Percentiles rank a stretch among this genome's conserved stretches.
phyloP scores from a whole-genome alignment of 306 rosid species.

The Sophora flavescens region DNA sequence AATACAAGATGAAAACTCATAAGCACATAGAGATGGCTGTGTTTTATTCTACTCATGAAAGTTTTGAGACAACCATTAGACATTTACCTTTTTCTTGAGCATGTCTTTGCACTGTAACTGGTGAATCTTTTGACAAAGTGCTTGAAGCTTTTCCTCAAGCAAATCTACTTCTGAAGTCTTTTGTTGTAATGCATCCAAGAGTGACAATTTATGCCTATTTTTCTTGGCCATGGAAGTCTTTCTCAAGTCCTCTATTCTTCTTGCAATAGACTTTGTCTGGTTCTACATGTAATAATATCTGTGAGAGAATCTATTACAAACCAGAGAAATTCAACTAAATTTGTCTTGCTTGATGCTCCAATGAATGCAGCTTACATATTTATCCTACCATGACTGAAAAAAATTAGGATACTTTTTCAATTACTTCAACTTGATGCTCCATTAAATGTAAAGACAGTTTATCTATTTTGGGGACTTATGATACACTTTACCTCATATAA shows the following conservation, averaged over 20 bases:
- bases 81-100: constrained; percentile 67
- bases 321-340: constrained; percentile 25
- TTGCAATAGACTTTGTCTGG: constrained; percentile 66
- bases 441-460: background rate
- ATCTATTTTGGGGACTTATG: background rate
- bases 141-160: constrained; percentile 76
- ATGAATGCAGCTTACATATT: background rate
- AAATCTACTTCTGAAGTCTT: constrained; percentile 56
- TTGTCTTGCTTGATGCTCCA: constrained; percentile 14
- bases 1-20: background rate
- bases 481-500: background rate
- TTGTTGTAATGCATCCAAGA: constrained; percentile 51
- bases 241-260: constrained; percentile 60
- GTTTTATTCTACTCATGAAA: background rate
- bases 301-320: constrained; percentile 48
- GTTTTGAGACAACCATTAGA: background rate
- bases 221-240: constrained; percentile 49
- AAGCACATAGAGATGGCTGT: background rate
- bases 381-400: background rate
- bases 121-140: constrained; percentile 67
- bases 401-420: background rate
- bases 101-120: constrained; percentile 73
- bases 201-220: constrained; percentile 51
- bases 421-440: background rate
- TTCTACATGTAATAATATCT: constrained; percentile 59